A percentile compares a stretch with the other conserved stretches of the same genome.
These are phyloP conservation scores for Pyricularia pennisetigena DNA, from an alignment of 2,329 filamentous ascomycete genomes.

Conservation along the genomic window DNA sequence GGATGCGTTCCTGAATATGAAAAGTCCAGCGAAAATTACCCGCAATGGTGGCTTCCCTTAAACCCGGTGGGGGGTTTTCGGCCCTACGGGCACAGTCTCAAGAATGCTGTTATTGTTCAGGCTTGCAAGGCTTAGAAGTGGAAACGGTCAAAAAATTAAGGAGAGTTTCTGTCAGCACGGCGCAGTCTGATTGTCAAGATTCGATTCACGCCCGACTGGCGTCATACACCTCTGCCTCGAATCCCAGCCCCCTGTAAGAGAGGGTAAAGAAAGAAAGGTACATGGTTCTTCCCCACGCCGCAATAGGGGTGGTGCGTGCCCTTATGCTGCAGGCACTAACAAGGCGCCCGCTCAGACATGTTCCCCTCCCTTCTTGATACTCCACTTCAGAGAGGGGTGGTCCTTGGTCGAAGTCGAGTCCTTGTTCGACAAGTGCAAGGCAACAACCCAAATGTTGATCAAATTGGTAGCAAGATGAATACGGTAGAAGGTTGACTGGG, in stretches of 20 bases:
- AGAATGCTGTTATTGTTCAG: no score
- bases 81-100: no score
- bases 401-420: neutral
- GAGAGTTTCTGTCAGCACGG: neutral
- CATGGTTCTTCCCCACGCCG: neutral
- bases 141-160: neutral
- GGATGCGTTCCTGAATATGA: neutral
- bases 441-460: neutral
- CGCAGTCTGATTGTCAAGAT: neutral
- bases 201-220: neutral
- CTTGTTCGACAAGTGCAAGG: neutral
- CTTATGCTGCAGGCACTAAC: constrained; percentile 1
- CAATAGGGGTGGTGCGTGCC: neutral
- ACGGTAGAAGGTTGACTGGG: neutral
- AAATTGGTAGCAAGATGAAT: neutral
- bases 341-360: constrained; percentile 1
- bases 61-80: neutral
- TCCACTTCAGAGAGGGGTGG: neutral
- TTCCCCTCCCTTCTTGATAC: neutral
- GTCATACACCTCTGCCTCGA: neutral
- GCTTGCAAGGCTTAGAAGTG: no score
- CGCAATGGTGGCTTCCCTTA: neutral
- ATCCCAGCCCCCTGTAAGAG: neutral
- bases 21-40: neutral
- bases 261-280: neutral